Base-by-base conservation (phyloP, 202 grass and related monocot species). In the Alloteropsis angusta region DNA sequence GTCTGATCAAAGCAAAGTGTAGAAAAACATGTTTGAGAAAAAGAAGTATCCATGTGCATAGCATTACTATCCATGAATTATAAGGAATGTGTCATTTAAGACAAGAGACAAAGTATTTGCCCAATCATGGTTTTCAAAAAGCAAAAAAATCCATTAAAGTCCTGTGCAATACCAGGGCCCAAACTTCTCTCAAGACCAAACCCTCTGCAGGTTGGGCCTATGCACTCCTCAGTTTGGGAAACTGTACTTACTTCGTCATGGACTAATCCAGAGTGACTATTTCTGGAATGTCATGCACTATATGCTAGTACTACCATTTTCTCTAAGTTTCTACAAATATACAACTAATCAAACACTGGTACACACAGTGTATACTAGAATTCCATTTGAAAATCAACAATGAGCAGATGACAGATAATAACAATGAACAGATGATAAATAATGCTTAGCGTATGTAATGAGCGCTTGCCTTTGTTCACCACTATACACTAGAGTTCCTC, bases 1-100 rank as follows among this genome's bases (percentile, higher is more conserved):
- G 86, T 85, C 87, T 92, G 84, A 35, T 76, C n/a, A 81, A 81
- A 79, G 23, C 14, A 37, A 82, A 78, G 74, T 69, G 16, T 61
- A 16, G 56, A 32, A 14, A 7, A 60, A 72, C 71, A 84, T 59
- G 50, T 74, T 82, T 79, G 58, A 82, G 49, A 36, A 78, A 21
- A 82, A 82, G 34, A 82, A 82, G 48, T 25, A 81, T 38, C 46
- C 54, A 66, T 60, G 9, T 7, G 28, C 26, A 63, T 39, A 65
- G 26, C 52, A 71, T 37, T 72, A 72, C 6, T 35, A 67, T 65
- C n/a, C 28, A 55, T 14, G 78, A 56, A 55, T 37, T 56, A 54
- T 79, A 84, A 44, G 1, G 17, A 47, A 63, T 32, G 21, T 70
- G 41, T 65, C 75, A 35, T 25, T 25, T 58, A 72, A 56, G 48